Evolutionary conservation across 2,329 filamentous ascomycete species (phyloP).

Genomic region (Phialemonium atrogriseum): DNA sequence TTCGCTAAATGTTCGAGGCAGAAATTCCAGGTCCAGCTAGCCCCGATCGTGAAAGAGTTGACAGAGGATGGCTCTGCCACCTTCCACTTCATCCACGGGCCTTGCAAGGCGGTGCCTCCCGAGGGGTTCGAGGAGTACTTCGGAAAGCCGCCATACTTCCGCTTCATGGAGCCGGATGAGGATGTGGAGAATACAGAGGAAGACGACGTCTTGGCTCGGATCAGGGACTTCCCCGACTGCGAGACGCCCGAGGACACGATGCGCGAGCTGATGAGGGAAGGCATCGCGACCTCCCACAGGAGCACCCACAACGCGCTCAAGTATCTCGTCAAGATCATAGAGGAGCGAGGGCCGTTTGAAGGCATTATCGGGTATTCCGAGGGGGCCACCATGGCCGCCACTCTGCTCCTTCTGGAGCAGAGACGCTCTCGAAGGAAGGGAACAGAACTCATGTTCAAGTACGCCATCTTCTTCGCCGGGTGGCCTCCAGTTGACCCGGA

Average conservation of each 20-base stretch:
- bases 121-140: constrained; percentile 49
- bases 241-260: constrained; percentile 47
- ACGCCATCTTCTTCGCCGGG: constrained; percentile 42
- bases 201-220: constrained; percentile 39
- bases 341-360: constrained; percentile 36
- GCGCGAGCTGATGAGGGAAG: constrained; percentile 33
- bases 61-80: constrained; percentile 34
- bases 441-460: constrained; percentile 31
- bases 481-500: constrained; percentile 42
- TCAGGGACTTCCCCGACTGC: constrained; percentile 45
- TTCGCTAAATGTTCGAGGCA: constrained; percentile 16
- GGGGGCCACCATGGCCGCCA: constrained; percentile 47
- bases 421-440: constrained; percentile 25
- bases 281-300: constrained; percentile 19
- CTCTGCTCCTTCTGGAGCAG: constrained; percentile 42
- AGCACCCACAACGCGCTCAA: constrained; percentile 33
- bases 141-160: constrained; percentile 44
- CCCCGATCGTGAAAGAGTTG: constrained; percentile 40
- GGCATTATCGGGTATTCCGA: constrained; percentile 55
- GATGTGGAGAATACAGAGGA: constrained; percentile 31
- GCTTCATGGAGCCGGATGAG: constrained; percentile 44
- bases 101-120: constrained; percentile 39
- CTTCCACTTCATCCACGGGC: constrained; percentile 45
- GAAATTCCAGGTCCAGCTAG: constrained; percentile 51
- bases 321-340: constrained; percentile 34